Evolutionary conservation across 495 filamentous ascomycete species (phyloP).

Genomic region (Lasiosphaeris hirsuta): DNA sequence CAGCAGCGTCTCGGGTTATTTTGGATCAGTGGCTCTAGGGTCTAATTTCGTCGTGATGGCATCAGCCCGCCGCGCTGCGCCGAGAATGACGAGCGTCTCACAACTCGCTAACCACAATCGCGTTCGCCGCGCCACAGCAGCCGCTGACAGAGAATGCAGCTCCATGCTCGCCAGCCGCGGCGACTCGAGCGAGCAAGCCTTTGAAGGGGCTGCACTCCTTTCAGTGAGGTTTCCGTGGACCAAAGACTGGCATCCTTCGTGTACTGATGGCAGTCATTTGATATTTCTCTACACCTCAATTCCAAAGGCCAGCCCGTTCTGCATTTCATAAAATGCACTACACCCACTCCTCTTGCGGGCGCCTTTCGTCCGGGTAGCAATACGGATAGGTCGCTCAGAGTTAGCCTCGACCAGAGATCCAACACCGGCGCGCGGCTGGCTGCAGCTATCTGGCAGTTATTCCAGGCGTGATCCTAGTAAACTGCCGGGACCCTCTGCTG

Average conservation of each 20-base stretch:
- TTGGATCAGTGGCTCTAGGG: slow-evolving; percentile 20
- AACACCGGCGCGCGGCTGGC: no score
- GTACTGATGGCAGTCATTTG: no score
- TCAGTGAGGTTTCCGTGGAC: not conserved
- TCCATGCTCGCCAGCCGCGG: slow-evolving; percentile 1
- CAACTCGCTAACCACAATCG: slow-evolving; percentile 6
- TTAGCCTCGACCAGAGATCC: no score
- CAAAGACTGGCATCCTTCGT: not conserved
- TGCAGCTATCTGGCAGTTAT: no score
- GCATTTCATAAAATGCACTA: no score
- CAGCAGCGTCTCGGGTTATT: slow-evolving; percentile 15
- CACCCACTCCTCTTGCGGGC: no score
- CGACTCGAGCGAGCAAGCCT: not conserved
- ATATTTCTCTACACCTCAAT: no score
- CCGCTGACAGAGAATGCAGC: not conserved
- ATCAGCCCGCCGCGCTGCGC: slow-evolving; percentile 21
- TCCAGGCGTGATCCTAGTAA: no score
- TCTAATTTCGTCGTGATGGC: slow-evolving; percentile 21
- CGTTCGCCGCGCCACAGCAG: not conserved
- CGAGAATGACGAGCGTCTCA: slow-evolving; percentile 19
- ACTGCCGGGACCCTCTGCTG: no score
- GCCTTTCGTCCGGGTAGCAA: no score
- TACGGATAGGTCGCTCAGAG: no score
- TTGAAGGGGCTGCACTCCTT: not conserved
- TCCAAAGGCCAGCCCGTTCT: no score